Base-by-base conservation (phyloP, 192 early-diverging fungal species). In the Coemansia sp. region DNA sequence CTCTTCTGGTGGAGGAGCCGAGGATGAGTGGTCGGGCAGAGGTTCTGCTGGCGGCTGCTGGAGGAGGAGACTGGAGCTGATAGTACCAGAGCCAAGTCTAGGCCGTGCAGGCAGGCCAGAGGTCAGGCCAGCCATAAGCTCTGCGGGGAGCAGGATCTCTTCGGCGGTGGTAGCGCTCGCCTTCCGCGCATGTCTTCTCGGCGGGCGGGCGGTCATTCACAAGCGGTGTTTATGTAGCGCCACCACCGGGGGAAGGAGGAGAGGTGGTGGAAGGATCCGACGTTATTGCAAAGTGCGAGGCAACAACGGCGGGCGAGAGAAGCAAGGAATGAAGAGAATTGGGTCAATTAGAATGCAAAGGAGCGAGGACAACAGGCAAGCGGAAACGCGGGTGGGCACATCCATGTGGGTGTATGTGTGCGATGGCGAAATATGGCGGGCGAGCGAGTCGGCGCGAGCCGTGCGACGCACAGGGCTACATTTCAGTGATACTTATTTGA, bases 101-200 rank as follows among this genome's bases (percentile, higher is more conserved):
- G 25, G 39, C 19, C 56, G 71, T 4, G 67, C 56, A 20, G 78
- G 71, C 14, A 81, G 57, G 10, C 41, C 65, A 19, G 73, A 71
- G 35, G 78, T 81, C 36, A 81, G 70, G 32, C 73, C 78, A 24
- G 57, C 63, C 73, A 76, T 81, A 7, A 81, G 78, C 73, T 81
- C 78, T 6, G 58, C 62, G n/a, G 78, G 78, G 14, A 81, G 73
- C 62, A 80, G 57, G 38, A 80, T 80, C 22, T 80, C 77, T 64
- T 80, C 77, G 17, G 72, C 77, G 15, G 77, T 80, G 14, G 77
- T 80, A 29, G 77, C 77, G 29, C 77, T 80, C 22, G 77, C 77
- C 54, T 80, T 80, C 17, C 77, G 77, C 35, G 77, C 77, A 68
- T 80, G 77, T 32, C 71, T 35, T 63, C 77, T 63, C 42, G 45